Base-by-base conservation (phyloP, 257 asterid genomes). In the Solanum dulcamara region DNA sequence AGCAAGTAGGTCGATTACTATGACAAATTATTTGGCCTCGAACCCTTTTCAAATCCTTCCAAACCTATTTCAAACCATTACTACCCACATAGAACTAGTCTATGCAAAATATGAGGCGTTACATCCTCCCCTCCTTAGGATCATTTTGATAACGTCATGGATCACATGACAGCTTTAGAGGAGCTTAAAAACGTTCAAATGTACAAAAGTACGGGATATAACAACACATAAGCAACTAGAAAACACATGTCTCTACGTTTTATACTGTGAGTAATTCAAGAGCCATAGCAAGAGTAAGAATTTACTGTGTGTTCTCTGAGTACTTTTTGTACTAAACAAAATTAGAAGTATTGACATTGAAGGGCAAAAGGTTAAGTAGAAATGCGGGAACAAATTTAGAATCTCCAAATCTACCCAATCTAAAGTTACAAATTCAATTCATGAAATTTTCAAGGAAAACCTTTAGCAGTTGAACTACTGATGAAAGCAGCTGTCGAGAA, bases 381-480 rank as follows among this genome's bases (percentile, higher is more conserved):
- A 75, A 75, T 17, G 11, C 18, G 3, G 37, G 57, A n/a, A 74
- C 14, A 15, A 8, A 24, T 42, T 44, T 46, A 77, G 37, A 26
- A 46, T 48, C 83, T 44, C 40, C 26, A 46, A 7, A 75, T 75
- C 38, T 75, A 46, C 40, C 17, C 37, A 28, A 77, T 46, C 82
- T 28, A 77, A 44, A 18, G 42, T 26, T 40, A 2, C 6, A 40
- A 70, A 74, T 74, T 44, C 12, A 74, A 74, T 42, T 42, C 64
- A 46, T 46, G 28, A 48, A 48, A 17, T 9, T 30, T 46, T 77
- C 81, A 74, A 42, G 28, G 83, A 26, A 28, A 91, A 96, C 98
- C 98, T 95, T 96, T 80, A 95, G 85, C 84, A 95, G 98, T 84
- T 94, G 98, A 90, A 95, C 98, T 87, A 92, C 88, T 42, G 96